These are phyloP conservation scores for Beauveria sp. DNA, from an alignment of 2,329 filamentous ascomycete genomes.

Conservation along the genomic window DNA sequence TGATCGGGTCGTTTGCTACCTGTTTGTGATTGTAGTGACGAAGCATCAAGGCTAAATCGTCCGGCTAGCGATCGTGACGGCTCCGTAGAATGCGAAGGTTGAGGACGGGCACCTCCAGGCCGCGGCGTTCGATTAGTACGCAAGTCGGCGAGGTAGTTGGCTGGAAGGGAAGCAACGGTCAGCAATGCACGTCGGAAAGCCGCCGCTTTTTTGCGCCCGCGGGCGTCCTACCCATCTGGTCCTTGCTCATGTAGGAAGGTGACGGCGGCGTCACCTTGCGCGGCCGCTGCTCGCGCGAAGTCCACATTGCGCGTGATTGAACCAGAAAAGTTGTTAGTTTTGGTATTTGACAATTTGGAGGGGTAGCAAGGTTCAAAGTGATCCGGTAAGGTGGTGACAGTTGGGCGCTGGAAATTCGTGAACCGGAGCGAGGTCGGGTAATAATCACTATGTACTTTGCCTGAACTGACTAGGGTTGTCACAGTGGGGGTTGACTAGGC, in stretches of 20 bases:
- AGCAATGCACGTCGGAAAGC: constrained; percentile 12
- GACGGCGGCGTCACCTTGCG: constrained; percentile 54
- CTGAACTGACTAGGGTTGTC: background rate
- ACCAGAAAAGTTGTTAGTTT: constrained; percentile 14
- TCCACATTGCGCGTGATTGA: constrained; percentile 24
- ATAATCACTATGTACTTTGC: background rate
- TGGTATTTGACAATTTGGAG: background rate
- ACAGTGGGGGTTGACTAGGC: constrained; percentile 20
- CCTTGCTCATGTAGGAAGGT: constrained; percentile 57
- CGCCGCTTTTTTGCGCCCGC: background rate
- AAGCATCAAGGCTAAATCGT: constrained; percentile 24
- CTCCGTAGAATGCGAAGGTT: constrained; percentile 32
- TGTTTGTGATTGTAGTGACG: constrained; percentile 18
- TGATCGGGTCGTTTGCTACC: constrained; percentile 17
- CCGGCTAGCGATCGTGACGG: constrained; percentile 22
- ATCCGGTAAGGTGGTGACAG: constrained; percentile 7
- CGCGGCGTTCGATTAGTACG: constrained; percentile 59
- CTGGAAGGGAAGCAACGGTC: constrained; percentile 32
- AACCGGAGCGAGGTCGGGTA: constrained; percentile 9
- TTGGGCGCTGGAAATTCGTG: background rate
- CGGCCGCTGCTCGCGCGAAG: constrained; percentile 27
- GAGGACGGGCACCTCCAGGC: constrained; percentile 64
- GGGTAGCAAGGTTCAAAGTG: constrained; percentile 6
- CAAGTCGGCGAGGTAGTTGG: constrained; percentile 62
- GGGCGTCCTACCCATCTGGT: constrained; percentile 51